phyloP scores from a whole-genome alignment of 2,329 filamentous ascomycete genomes.

The Talaromyces rugulosus region DNA sequence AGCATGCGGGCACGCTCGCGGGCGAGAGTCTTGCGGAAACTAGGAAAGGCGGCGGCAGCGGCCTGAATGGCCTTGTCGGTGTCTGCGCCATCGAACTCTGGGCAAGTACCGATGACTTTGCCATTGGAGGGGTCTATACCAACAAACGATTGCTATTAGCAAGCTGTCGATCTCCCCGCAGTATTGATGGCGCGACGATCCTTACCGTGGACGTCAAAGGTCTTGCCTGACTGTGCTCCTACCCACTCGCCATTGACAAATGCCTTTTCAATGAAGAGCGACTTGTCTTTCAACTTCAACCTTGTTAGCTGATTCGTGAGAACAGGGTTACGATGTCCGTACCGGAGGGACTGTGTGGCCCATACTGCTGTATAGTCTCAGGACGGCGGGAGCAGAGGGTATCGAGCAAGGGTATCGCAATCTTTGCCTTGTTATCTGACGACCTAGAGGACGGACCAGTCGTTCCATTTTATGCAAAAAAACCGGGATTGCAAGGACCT shows the following conservation, averaged over 20 bases:
- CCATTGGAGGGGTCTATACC: slow-evolving; percentile 73
- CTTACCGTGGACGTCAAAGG: slow-evolving; percentile 76
- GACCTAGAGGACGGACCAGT: slow-evolving; percentile 31
- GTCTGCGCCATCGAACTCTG: slow-evolving; percentile 74
- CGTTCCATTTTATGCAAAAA: slow-evolving; percentile 26
- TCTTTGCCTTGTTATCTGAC: slow-evolving; percentile 32
- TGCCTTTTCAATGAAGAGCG: slow-evolving; percentile 75
- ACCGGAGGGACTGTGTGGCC: slow-evolving; percentile 38
- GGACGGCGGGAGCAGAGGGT: slow-evolving; percentile 24
- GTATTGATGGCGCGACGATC: neutral
- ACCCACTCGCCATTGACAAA: slow-evolving; percentile 96
- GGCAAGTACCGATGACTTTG: slow-evolving; percentile 73
- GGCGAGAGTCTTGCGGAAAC: slow-evolving; percentile 58
- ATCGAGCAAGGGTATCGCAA: slow-evolving; percentile 33
- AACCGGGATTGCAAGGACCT: neutral
- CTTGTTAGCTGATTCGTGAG: neutral
- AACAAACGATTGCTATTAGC: neutral
- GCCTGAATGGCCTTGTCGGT: slow-evolving; percentile 76
- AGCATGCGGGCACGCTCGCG: slow-evolving; percentile 60
- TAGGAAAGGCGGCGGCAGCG: slow-evolving; percentile 66
- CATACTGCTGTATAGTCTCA: slow-evolving; percentile 40
- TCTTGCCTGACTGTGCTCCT: slow-evolving; percentile 77
- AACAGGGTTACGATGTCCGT: slow-evolving; percentile 11
- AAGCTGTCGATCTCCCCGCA: neutral
- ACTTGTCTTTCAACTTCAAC: slow-evolving; percentile 67